Evolutionary conservation across 768 basidiomycete species (phyloP).

Genomic region (Calocera cornea): DNA sequence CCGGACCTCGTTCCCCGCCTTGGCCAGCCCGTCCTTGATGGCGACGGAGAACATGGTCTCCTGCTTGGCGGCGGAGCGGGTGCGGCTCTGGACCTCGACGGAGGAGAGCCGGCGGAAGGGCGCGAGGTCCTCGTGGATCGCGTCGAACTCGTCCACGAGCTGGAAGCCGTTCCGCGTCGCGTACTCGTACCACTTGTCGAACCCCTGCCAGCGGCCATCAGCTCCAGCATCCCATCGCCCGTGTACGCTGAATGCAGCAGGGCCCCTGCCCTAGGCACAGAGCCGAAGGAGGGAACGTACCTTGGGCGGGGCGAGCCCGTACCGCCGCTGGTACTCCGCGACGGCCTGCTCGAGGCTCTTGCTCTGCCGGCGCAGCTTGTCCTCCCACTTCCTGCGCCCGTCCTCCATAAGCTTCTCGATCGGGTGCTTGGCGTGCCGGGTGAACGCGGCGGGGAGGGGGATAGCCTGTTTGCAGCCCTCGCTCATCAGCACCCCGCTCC

Average conservation of each 20-base stretch:
- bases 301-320: conserved; percentile 27
- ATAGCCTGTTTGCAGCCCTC: background rate
- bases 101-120: conserved; percentile 24
- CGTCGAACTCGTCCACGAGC: conserved; percentile 43
- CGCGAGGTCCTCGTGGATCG: conserved; percentile 32
- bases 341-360: conserved; percentile 28
- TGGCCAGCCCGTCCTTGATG: background rate
- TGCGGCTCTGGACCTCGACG: conserved; percentile 1
- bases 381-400: conserved; percentile 29
- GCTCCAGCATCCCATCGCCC: background rate
- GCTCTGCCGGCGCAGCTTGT: conserved; percentile 26
- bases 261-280: too few relatives aligned
- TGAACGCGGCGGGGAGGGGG: background rate
- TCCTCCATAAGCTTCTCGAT: conserved; percentile 32
- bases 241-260: background rate
- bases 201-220: conserved; percentile 26
- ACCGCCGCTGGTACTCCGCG: conserved; percentile 28
- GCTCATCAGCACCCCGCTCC: too few relatives aligned
- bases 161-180: conserved; percentile 33
- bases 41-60: conserved; percentile 3
- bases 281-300: conserved; percentile 16
- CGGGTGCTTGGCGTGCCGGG: conserved; percentile 26
- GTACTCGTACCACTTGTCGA: conserved; percentile 35
- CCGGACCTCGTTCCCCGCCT: background rate
- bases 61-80: background rate